These are phyloP conservation scores for Hericium rajendrae DNA, from an alignment of 768 basidiomycete species.

Conservation along the genomic window DNA sequence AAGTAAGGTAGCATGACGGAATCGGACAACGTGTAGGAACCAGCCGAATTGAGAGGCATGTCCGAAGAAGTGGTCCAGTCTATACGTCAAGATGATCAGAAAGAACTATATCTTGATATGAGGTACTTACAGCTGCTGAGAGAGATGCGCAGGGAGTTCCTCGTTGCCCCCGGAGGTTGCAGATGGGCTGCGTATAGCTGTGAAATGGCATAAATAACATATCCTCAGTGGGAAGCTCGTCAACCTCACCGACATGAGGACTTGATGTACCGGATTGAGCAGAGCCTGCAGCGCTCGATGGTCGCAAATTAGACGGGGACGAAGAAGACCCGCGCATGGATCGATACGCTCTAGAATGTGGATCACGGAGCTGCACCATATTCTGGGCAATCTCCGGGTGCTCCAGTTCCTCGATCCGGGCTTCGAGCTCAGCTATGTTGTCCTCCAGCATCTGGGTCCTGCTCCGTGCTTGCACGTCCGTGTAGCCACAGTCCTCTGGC, in stretches of 20 bases:
- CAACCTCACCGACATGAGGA: slow-evolving; percentile 2
- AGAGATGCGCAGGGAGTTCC: slow-evolving; percentile 7
- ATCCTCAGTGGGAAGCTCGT: neutral
- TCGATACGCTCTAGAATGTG: slow-evolving; percentile 5
- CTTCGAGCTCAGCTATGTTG: slow-evolving; percentile 42
- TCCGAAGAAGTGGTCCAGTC: slow-evolving; percentile 49
- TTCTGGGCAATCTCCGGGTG: slow-evolving; percentile 4
- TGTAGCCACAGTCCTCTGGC: slow-evolving; percentile 61
- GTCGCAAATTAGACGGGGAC: neutral
- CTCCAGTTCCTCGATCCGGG: slow-evolving; percentile 30
- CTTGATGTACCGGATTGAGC: slow-evolving; percentile 6
- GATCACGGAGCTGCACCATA: slow-evolving; percentile 13
- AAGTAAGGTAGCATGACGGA: slow-evolving; percentile 26
- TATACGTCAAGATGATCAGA: slow-evolving; percentile 15
- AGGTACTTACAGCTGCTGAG: slow-evolving; percentile 8
- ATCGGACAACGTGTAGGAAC: slow-evolving; percentile 46
- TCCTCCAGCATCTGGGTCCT: slow-evolving; percentile 53
- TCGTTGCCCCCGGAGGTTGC: slow-evolving; percentile 2
- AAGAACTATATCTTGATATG: neutral
- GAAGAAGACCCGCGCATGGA: slow-evolving; percentile 2
- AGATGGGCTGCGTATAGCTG: neutral
- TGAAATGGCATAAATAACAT: neutral
- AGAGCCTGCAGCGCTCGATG: neutral
- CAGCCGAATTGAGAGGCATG: slow-evolving; percentile 54
- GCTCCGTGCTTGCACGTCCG: slow-evolving; percentile 49